A percentile compares a stretch with the other conserved stretches of the same genome.
These are phyloP conservation scores for Penicillium lagena DNA, from an alignment of 495 filamentous ascomycete species.

Conservation along the genomic window DNA sequence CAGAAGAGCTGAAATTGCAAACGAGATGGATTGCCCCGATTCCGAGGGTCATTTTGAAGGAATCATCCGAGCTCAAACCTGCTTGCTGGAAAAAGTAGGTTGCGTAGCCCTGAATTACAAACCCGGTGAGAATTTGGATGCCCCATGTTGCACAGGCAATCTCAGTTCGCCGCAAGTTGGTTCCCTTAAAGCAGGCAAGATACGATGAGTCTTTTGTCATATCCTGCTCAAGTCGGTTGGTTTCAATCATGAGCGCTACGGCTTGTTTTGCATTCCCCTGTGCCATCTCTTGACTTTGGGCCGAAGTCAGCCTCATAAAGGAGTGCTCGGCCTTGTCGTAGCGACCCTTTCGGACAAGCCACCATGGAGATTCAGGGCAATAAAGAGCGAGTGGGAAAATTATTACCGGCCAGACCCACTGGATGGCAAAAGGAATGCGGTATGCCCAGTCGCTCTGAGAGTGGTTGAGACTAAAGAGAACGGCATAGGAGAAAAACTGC, in stretches of 20 bases:
- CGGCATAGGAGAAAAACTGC: conserved; percentile 61
- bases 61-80: conserved; percentile 34
- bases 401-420: conserved; percentile 76
- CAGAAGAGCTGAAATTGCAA: no score
- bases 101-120: conserved; percentile 67
- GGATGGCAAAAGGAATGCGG: conserved; percentile 58
- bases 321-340: conserved; percentile 58
- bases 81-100: conserved; percentile 70
- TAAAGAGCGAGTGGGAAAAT: conserved; percentile 59
- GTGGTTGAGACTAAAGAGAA: conserved; percentile 52
- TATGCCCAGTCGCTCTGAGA: conserved; percentile 54
- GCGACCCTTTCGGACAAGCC: conserved; percentile 63
- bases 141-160: conserved; percentile 71
- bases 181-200: conserved; percentile 64
- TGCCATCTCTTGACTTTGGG: no score
- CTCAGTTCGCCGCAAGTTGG: conserved; percentile 63
- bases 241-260: no score
- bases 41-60: no score
- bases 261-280: no score
- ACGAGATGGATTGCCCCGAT: no score
- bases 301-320: conserved; percentile 54
- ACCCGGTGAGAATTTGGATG: conserved; percentile 68
- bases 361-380: conserved; percentile 71
- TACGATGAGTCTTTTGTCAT: conserved; percentile 56
- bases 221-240: conserved; percentile 47